phyloP scores from a whole-genome alignment of 306 rosid species.

The Dicorynia guianensis region DNA sequence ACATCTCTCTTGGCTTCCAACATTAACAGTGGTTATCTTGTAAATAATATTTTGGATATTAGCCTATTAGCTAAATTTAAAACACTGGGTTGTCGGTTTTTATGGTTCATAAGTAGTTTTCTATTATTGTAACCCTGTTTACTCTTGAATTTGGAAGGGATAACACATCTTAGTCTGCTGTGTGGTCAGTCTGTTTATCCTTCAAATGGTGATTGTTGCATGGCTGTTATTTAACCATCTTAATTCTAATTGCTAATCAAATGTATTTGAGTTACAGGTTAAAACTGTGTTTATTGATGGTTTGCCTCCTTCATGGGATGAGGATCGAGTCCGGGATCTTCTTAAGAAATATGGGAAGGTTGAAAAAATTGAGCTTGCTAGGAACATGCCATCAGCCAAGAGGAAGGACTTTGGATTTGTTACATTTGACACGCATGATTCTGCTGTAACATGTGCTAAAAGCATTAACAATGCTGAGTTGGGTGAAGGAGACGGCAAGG shows the following conservation, averaged over 20 bases:
- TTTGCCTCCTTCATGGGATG: conserved; percentile 91
- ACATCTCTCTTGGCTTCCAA: conserved; percentile 14
- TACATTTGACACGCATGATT: conserved; percentile 87
- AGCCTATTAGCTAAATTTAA: neutral
- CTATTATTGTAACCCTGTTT: neutral
- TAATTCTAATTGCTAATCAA: conserved; percentile 35
- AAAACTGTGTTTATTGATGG: conserved; percentile 98
- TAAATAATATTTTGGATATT: neutral
- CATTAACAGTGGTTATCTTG: neutral
- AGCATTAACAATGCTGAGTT: conserved; percentile 86
- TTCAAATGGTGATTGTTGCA: conserved; percentile 12
- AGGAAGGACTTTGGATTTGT: conserved; percentile 97
- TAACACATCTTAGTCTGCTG: neutral
- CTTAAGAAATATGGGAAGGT: conserved; percentile 81
- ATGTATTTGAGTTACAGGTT: conserved; percentile 66
- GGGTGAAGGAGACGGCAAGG: conserved; percentile 95
- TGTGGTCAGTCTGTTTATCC: conserved; percentile 6
- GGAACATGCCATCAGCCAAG: conserved; percentile 98
- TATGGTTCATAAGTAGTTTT: conserved; percentile 14
- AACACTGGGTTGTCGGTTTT: neutral
- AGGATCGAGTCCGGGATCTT: conserved; percentile 73
- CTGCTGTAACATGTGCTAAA: conserved; percentile 89
- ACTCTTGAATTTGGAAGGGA: conserved; percentile 10
- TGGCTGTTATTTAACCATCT: conserved; percentile 2
- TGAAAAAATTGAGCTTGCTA: conserved; percentile 89